Base-by-base conservation (phyloP, 2,329 filamentous ascomycete species). In the Mycosphaerella sp. region DNA sequence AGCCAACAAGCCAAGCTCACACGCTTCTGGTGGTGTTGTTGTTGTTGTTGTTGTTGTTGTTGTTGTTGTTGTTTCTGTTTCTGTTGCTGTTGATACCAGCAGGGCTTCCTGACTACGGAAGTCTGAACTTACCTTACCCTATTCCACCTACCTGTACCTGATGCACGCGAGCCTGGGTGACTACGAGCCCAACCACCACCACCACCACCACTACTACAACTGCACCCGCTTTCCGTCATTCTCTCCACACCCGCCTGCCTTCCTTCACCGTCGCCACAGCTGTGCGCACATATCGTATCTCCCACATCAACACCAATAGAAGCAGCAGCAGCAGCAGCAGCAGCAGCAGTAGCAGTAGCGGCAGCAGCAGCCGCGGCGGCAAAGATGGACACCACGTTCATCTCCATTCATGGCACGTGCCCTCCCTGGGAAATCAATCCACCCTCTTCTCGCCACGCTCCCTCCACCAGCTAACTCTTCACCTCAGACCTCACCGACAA, bases 361-460 rank as follows among this genome's bases (percentile, higher is more conserved):
- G 26, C 26, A 26, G 26, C 26, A 4, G 26, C 26, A 26, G 26
- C 26, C 26, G 26, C 26, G 6, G 26, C 41, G 21, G 40, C 61
- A 61, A 21, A 31, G 14, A 69, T 69, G 66, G 67, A 69, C 50
- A 65, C 67, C 34, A 93, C 89, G 32, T 95, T 95, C 74, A 93
- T 95, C 74, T 90, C 88, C 62, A 93, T 95, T 68, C 89, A 93
- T 69, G 89, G 89, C 87, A 74, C 75, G 83, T 76, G 9, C 34
- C 26, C 26, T 26, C 26, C 4, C 32, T 32, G 39, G 21, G 12
- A 42, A 4, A 11, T 3, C 14, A 9, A 23, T 17, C 23, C 14
- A 14, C 17, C n/a, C 29, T 7, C 11, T 17, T 14, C 21, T 29
- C 17, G 10, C 42, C 32, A 23, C 17, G n/a, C 29, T 9, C 11